These are phyloP conservation scores for Penicillium argentinense DNA, from an alignment of 495 filamentous ascomycete genomes.

Conservation along the genomic window DNA sequence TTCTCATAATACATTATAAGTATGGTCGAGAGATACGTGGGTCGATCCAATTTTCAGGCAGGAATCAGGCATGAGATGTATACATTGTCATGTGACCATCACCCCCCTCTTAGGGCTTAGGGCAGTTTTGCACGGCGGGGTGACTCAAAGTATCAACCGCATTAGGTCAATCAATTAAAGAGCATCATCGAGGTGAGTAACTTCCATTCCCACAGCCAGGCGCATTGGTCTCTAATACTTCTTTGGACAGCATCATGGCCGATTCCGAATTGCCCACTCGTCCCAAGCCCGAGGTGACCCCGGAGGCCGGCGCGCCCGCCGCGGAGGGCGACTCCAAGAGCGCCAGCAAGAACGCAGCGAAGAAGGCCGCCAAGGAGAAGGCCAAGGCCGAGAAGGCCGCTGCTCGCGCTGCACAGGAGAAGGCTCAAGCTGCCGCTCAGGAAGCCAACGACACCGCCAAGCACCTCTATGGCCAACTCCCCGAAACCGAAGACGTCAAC, in stretches of 20 bases:
- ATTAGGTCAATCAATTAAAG: conserved; percentile 14
- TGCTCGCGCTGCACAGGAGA: conserved; percentile 52
- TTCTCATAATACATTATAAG: background rate
- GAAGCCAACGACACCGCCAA: conserved; percentile 67
- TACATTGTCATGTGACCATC: conserved; percentile 25
- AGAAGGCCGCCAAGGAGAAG: conserved; percentile 68
- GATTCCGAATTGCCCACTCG: conserved; percentile 49
- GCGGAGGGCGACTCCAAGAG: conserved; percentile 40
- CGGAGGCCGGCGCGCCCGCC: conserved; percentile 30
- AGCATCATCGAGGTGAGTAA: conserved; percentile 21
- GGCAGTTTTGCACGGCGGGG: conserved; percentile 38
- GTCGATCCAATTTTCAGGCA: no score
- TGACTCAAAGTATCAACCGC: conserved; percentile 25
- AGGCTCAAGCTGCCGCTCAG: conserved; percentile 48
- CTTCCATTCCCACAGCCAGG: background rate
- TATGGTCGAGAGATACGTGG: background rate
- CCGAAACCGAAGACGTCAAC: conserved; percentile 39
- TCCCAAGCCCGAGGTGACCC: conserved; percentile 47
- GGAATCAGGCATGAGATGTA: background rate
- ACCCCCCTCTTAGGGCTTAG: conserved; percentile 49
- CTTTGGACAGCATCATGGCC: conserved; percentile 36
- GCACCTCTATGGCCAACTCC: conserved; percentile 62
- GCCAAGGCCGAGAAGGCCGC: conserved; percentile 65
- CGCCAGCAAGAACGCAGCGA: conserved; percentile 63
- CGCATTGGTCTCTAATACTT: conserved; percentile 4